A percentile compares a stretch with the other conserved stretches of the same genome.
Evolutionary conservation across 345 rosid species (phyloP).

Genomic region (Eucalyptus rudis): DNA sequence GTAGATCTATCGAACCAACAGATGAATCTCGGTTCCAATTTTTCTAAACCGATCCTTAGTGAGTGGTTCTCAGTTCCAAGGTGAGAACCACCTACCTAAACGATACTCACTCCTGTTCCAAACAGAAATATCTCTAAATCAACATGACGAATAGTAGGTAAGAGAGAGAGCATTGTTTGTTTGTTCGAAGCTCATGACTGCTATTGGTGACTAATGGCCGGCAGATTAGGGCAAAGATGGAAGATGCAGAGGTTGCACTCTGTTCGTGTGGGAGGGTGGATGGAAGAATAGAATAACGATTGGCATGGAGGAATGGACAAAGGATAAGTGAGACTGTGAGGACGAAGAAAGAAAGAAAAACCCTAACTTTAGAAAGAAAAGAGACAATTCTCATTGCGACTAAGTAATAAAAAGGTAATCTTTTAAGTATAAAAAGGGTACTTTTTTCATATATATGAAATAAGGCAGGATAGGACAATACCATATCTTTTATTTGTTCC

Average conservation of each 20-base stretch:
- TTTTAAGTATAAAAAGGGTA: background rate
- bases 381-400: background rate
- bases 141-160: no score
- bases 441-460: background rate
- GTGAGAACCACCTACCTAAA: no score
- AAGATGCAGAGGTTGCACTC: background rate
- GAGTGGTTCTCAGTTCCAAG: no score
- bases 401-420: no score
- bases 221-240: background rate
- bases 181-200: no score
- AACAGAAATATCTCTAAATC: no score
- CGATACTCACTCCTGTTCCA: no score
- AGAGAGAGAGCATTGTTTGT: no score
- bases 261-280: background rate
- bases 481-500: no score
- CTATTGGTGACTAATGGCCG: no score
- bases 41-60: no score
- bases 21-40: accelerated
- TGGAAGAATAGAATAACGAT: background rate
- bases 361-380: background rate
- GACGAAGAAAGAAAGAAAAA: background rate
- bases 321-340: background rate
- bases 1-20: no score
- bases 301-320: background rate
- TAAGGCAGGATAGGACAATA: background rate